Conservation (phyloP, 73 alveolate species). For the Loxodes magnus region DNA sequence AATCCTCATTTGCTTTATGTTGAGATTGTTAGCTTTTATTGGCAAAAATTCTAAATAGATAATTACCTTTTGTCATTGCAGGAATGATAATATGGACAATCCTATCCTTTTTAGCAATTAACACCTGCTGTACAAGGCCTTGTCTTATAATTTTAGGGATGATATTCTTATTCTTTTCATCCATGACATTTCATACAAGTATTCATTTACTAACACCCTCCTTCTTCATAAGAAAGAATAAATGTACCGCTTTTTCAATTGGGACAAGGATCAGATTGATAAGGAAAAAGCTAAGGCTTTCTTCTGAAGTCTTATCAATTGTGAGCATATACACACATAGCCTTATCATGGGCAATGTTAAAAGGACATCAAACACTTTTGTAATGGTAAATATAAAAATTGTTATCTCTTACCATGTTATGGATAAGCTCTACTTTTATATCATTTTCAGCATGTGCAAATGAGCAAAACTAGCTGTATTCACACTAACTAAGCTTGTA, state of each 20-base stretch:
- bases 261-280: conserved; percentile 45
- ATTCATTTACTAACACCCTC: too few species aligned
- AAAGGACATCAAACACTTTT: conserved; percentile 95
- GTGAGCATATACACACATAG: conserved; percentile 92
- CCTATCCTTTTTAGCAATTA: too few species aligned
- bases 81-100: too few species aligned
- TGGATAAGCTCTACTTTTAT: conserved; percentile 66
- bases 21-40: too few species aligned
- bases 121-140: too few species aligned
- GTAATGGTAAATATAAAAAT: conserved; percentile 72
- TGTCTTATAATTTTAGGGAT: too few species aligned
- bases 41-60: too few species aligned
- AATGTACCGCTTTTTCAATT: conserved; percentile 32
- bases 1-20: too few species aligned
- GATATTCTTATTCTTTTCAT: too few species aligned
- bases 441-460: conserved; percentile 74
- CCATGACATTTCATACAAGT: too few species aligned
- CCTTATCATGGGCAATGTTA: conserved; percentile 79
- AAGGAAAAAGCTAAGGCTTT: conserved; percentile 64
- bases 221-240: too few species aligned
- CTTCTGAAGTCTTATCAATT: conserved; percentile 94
- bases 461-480: conserved; percentile 71
- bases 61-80: too few species aligned
- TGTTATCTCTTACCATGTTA: conserved; percentile 53
- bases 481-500: conserved; percentile 53